A percentile compares a stretch with the other conserved stretches of the same genome.
phyloP scores from a whole-genome alignment of 495 filamentous ascomycete species.

The Hypoxylon crocopeplum region DNA sequence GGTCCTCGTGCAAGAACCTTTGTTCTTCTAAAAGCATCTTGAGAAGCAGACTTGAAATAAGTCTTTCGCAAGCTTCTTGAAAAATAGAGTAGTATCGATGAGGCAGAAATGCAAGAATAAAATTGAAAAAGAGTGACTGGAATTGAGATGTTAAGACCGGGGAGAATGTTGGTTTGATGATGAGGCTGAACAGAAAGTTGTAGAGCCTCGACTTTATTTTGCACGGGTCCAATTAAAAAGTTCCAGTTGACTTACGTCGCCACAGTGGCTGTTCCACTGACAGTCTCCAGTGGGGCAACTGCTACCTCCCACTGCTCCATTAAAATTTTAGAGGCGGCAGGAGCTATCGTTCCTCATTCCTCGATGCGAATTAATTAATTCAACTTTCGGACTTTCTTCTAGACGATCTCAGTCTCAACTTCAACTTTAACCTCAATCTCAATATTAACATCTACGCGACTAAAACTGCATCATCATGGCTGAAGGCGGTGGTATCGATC shows the following conservation, averaged over 20 bases:
- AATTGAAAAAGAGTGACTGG: no score
- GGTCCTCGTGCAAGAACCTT: constrained; percentile 90
- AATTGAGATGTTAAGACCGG: no score
- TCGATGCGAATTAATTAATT: constrained; percentile 19
- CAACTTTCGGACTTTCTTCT: background rate
- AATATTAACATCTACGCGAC: background rate
- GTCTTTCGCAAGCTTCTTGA: background rate
- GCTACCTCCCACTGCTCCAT: background rate
- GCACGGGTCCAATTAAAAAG: constrained; percentile 15
- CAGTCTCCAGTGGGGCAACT: background rate
- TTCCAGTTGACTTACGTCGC: background rate
- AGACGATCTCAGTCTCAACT: background rate
- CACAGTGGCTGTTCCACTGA: constrained; percentile 24
- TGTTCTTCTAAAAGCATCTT: constrained; percentile 90
- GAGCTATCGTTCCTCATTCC: no score
- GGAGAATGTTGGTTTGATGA: constrained; percentile 4
- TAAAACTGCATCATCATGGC: constrained; percentile 67
- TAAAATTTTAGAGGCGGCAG: constrained; percentile 27
- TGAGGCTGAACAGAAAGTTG: constrained; percentile 25
- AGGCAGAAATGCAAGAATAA: background rate
- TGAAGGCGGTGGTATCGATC: constrained; percentile 82
- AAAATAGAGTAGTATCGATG: background rate
- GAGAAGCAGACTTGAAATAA: background rate
- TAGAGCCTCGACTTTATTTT: constrained; percentile 15
- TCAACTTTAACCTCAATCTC: background rate